Base-by-base conservation (phyloP, 2,329 filamentous ascomycete genomes). In the Pezicula neosporulosa region DNA sequence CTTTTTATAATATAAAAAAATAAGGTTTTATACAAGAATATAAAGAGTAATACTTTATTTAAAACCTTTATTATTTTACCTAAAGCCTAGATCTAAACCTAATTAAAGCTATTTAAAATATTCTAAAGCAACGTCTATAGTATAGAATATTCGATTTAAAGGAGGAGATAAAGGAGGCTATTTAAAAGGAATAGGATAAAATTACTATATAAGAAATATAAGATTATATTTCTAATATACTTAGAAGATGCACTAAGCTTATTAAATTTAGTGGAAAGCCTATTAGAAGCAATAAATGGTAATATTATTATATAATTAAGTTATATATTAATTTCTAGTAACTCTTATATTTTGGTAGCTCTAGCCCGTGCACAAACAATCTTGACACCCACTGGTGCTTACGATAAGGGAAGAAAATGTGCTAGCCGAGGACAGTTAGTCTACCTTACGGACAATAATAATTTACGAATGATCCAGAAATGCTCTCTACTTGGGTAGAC, bases 101-200 rank as follows among this genome's bases (percentile, higher is more conserved):
- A 39, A 56, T 52, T 39, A 18, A 56, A 36, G 49, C 8, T 33
- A 33, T 21, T 44, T 56, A 30, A 51, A 44, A 42, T 49, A 56
- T 56, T 49, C 27, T 56, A 30, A 56, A 56, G 24, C 30, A 48
- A 49, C 27, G 47, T 21, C 38, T 54, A 41, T 42, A 42, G 15
- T 24, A 47, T 21, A 52, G 44, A 47, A 45, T 53, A 16, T 56
- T 49, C 33, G 28, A 55, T 55, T 42, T 41, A 6, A 44, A 54
- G 48, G 44, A 56, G 21, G 54, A 56, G n/a, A 46, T 58, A 16
- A 50, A 50, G 24, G 47, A 37, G 9, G 18, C 33, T 21, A 37
- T 56, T 38, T 35, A 54, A 44, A 44, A 56, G 35, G 38, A 56
- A 54, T 56, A 16, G 38, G 21, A 38, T 24, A 56, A 52, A 37